Evolutionary conservation across 1,139 yeast genomes (phyloP), one percentile per base, ranked within the genome.

Genomic region (Scheffersomyces quercinus): DNA sequence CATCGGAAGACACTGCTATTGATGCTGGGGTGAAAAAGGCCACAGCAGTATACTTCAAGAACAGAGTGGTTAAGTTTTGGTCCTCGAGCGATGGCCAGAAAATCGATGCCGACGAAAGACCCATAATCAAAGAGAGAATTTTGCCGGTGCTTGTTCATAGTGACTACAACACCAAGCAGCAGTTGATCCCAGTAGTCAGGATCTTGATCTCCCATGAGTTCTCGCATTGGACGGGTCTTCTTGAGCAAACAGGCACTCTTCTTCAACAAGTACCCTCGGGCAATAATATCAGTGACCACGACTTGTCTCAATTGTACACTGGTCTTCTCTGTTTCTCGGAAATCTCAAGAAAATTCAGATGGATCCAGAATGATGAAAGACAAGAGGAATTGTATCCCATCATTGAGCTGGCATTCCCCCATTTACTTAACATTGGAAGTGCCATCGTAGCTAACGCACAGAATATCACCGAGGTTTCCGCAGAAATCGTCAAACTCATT

Each of bases 1-100:
- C 58, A 30, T 50, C 54, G 5, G 32, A 58, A 14, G 55, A 50
- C 38, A 43, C 75, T n/a, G 75, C 77, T 35, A 68, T 67, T 12
- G 77, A 75, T 10, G 71, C 76, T 1, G 77, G 76, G 29, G 78
- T 88, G 37, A 82, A 84, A 52, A 77, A 83, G 41, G 93, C 96
- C 10, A 88, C 96, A 13, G 95, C 96, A 0, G 85, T 93, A 28
- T 91, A 83, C 62, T 82, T 93, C 67, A 93, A 93, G 61, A 93
- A 93, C 62, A 73, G 83, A 47, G 74, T 90, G 26, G 68, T 77
- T 11, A 77, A 79, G 45, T 75, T 77, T 48, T 93, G 98, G 98
- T 60, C 64, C 9, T 53, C 55, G 15, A 47, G 50, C 14, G 50
- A 49, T 8, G 49, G 45, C 16, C 43, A 55, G 14, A 58, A 53